Evolutionary conservation across 2,329 filamentous ascomycete genomes (phyloP), one percentile per base, ranked within the genome.

Genomic region (Trichoderma asperellum): DNA sequence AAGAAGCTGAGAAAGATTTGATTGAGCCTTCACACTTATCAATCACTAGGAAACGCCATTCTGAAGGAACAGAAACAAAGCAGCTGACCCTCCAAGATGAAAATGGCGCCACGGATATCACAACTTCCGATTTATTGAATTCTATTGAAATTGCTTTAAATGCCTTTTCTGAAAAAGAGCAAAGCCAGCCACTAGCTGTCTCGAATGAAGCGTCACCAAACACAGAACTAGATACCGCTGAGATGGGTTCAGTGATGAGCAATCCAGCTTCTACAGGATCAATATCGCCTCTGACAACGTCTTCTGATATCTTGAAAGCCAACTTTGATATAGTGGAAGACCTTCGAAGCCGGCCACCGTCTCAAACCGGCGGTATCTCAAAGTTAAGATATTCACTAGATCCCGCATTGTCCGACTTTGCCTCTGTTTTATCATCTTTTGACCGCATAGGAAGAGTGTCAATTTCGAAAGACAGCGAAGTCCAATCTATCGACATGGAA

Each of bases 401-500:
- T 32, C 75, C 75, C 29, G 69, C 71, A 0, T 59, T 76, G 24
- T 72, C 74, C 6, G 76, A 79, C 21, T 73, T 75, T 65, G 74
- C 75, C n/a, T 76, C 77, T 24, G 58, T 76, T 10, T 72, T 76
- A n/a, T 73, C 74, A 11, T 76, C 74, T 1, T 74, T 77, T 56
- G 74, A 78, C 29, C 73, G 70, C 2, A 69, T 77, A n/a, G 72
- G 73, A 37, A 75, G 71, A 11, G 71, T 74, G 0, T 71, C 74
- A 14, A 72, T 73, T 56, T 69, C 71, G 10, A 74, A 74, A 55
- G 60, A 64, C 5, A 14, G 3, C n/a, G 65, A 69, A 4, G 29
- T 49, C 12, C 59, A 37, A 35, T 65, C 49, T 1, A 21, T 43
- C 2, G 35, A 37, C 18, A 34, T 47, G 24, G 58, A 27, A 4